Evolutionary conservation across 345 rosid species (phyloP).

Genomic region (Excoecaria cochinchinensis): DNA sequence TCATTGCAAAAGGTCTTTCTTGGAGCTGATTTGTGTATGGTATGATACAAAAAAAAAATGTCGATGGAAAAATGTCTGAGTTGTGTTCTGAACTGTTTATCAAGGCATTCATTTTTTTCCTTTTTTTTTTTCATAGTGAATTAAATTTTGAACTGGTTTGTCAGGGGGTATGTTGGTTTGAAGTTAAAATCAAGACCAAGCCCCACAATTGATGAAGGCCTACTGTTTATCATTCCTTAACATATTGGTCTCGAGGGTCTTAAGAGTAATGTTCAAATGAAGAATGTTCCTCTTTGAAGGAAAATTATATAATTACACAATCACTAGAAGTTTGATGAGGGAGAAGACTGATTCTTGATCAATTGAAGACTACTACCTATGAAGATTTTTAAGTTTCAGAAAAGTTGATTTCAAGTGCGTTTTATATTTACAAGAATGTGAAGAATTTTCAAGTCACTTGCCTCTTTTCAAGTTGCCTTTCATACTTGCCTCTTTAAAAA

Average conservation of each 20-base stretch:
- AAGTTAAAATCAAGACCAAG: constrained; percentile 90
- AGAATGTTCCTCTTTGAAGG: constrained; percentile 62
- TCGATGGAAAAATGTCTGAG: constrained; percentile 20
- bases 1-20: not conserved
- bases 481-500: constrained; percentile 59
- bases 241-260: constrained; percentile 56
- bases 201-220: constrained; percentile 84
- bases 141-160: constrained; percentile 77
- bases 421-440: constrained; percentile 69
- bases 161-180: constrained; percentile 98
- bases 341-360: constrained; percentile 50
- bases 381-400: constrained; percentile 50
- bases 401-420: constrained; percentile 59
- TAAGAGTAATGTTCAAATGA: constrained; percentile 55
- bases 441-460: constrained; percentile 64
- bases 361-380: constrained; percentile 45
- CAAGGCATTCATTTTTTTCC: constrained; percentile 31
- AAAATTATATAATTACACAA: constrained; percentile 53
- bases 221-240: constrained; percentile 55
- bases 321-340: constrained; percentile 72
- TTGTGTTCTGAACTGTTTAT: constrained; percentile 25
- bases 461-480: constrained; percentile 76
- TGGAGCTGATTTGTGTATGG: constrained; percentile 4
- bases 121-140: constrained; percentile 40
- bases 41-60: not conserved